Evolutionary conservation across 345 rosid species (phyloP).

Genomic region (Linum tenue): DNA sequence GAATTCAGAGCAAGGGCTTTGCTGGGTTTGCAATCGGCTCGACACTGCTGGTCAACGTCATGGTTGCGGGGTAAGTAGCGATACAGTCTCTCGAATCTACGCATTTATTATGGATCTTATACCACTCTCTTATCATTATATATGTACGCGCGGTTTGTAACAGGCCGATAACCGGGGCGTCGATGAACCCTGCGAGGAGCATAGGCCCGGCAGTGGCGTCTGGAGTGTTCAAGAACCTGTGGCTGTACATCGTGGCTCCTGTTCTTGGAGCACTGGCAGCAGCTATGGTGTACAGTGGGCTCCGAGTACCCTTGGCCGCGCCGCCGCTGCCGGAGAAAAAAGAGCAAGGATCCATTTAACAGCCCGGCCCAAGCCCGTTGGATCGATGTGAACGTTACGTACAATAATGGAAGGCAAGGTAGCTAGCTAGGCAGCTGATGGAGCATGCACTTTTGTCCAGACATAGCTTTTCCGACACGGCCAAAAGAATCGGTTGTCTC

Average conservation of each 20-base stretch:
- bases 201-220: conserved; percentile 40
- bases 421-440: too few relatives aligned
- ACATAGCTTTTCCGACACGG: too few relatives aligned
- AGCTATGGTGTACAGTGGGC: conserved; percentile 19
- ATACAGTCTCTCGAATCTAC: too few relatives aligned
- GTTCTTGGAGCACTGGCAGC: conserved; percentile 34
- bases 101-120: too few relatives aligned
- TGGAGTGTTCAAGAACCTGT: conserved; percentile 33
- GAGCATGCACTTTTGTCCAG: too few relatives aligned
- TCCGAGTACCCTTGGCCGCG: conserved; percentile 17
- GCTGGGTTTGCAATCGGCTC: conserved; percentile 35
- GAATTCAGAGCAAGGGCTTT: conserved; percentile 26
- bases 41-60: conserved; percentile 24
- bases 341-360: too few relatives aligned
- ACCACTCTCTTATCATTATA: too few relatives aligned
- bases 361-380: too few relatives aligned
- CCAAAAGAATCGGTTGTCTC: too few relatives aligned
- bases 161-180: conserved; percentile 52
- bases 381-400: too few relatives aligned
- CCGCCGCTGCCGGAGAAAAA: too few relatives aligned
- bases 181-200: conserved; percentile 52
- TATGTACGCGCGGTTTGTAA: background rate
- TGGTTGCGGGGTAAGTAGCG: conserved; percentile 37
- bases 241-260: conserved; percentile 39
- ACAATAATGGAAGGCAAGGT: too few relatives aligned